Percentiles rank a stretch among this genome's conserved stretches.
phyloP scores from a whole-genome alignment of 2,329 filamentous ascomycete genomes.

The Cadophora luteo-olivacea region DNA sequence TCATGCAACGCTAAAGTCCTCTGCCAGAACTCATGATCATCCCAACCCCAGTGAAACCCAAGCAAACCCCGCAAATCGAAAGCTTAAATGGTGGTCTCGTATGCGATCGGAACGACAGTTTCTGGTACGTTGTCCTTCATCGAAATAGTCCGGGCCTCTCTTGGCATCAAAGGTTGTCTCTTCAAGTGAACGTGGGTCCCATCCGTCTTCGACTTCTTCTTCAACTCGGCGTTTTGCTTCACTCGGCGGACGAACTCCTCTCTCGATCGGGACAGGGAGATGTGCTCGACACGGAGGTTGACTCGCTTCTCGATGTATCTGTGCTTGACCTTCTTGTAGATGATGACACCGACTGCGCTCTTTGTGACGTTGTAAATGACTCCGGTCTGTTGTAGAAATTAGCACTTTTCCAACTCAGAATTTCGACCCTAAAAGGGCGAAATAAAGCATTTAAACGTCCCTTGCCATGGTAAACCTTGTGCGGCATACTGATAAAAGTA shows the following conservation, averaged over 20 bases:
- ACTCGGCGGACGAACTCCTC: slow-evolving; percentile 97
- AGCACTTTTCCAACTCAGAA: background rate
- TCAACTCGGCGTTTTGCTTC: slow-evolving; percentile 93
- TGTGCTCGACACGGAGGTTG: slow-evolving; percentile 98
- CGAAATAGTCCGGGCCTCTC: slow-evolving; percentile 80
- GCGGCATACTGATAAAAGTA: slow-evolving; percentile 21
- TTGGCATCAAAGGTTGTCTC: slow-evolving; percentile 82
- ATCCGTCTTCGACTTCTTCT: slow-evolving; percentile 90
- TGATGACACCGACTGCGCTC: slow-evolving; percentile 95
- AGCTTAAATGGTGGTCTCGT: slow-evolving; percentile 95
- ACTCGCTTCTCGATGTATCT: slow-evolving; percentile 99
- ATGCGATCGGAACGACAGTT: slow-evolving; percentile 89
- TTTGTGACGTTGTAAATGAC: slow-evolving; percentile 99
- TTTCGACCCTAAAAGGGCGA: too few species aligned
- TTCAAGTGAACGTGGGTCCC: slow-evolving; percentile 91
- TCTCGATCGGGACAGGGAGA: slow-evolving; percentile 90
- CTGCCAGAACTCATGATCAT: slow-evolving; percentile 38
- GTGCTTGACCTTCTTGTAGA: slow-evolving; percentile 99
- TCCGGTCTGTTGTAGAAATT: slow-evolving; percentile 68
- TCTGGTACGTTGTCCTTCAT: slow-evolving; percentile 85
- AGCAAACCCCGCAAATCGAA: slow-evolving; percentile 38
- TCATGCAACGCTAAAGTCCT: slow-evolving; percentile 44
- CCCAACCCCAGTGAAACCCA: slow-evolving; percentile 44
- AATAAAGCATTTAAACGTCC: background rate
- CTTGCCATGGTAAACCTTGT: slow-evolving; percentile 30